Conservation (phyloP, 169 alveolate species). For the Eimeria zaria region DNA sequence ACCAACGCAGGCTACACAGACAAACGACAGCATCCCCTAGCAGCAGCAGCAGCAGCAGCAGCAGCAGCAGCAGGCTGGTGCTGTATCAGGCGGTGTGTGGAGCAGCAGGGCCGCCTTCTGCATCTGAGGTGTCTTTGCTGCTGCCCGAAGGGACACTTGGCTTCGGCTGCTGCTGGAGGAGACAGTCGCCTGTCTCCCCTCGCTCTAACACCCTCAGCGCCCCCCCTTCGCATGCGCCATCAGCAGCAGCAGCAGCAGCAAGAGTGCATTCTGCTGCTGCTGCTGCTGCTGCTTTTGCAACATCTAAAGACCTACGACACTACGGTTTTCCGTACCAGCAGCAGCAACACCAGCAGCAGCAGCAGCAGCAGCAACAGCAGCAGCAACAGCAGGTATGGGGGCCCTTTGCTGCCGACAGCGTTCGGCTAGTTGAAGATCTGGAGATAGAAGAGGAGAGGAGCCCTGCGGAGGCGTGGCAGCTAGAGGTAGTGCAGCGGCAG, state of each 20-base stretch:
- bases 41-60: conserved; percentile 46
- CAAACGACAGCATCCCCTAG: neutral
- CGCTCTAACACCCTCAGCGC: too few relatives aligned
- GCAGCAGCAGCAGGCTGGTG: conserved; percentile 58
- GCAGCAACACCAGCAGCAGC: conserved; percentile 17
- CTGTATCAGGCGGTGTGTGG: conserved; percentile 40
- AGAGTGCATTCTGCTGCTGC: conserved; percentile 10
- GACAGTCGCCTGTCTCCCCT: neutral
- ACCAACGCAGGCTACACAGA: neutral
- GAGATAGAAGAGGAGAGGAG: neutral
- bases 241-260: conserved; percentile 8
- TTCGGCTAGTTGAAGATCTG: neutral
- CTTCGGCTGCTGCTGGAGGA: conserved; percentile 20
- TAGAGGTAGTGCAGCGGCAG: conserved; percentile 60
- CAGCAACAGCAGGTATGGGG: neutral
- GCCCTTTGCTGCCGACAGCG: too few relatives aligned
- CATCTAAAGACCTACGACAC: neutral
- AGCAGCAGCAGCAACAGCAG: conserved; percentile 69
- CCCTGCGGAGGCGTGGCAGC: conserved; percentile 23
- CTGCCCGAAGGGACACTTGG: conserved; percentile 31
- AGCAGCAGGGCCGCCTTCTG: conserved; percentile 6
- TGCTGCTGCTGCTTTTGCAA: conserved; percentile 24
- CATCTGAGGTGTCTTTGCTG: conserved; percentile 31
- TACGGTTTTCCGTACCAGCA: neutral
- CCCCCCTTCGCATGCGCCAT: too few relatives aligned